A percentile compares a stretch with the other conserved stretches of the same genome.
phyloP scores from a whole-genome alignment of 768 basidiomycete genomes.

The Pholiota microspora region DNA sequence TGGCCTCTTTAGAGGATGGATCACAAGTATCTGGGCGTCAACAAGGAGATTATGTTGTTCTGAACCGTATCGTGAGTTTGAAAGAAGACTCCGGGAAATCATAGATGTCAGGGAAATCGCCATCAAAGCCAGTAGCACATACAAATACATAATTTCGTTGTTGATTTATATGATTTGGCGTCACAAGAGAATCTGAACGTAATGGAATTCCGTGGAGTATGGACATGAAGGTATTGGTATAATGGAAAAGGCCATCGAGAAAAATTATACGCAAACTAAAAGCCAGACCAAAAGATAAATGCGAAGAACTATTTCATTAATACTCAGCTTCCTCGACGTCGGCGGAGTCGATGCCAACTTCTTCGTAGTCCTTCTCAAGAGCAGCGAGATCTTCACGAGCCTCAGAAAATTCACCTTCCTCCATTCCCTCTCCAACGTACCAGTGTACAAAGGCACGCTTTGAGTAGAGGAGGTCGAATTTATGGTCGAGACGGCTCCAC shows the following conservation, averaged over 20 bases:
- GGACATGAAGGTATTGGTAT: slow-evolving; percentile 28
- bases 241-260: slow-evolving; percentile 24
- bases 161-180: too few relatives aligned
- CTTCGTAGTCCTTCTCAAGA: slow-evolving; percentile 96
- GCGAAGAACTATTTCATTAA: slow-evolving; percentile 5
- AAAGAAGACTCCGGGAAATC: slow-evolving; percentile 92
- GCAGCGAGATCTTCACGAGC: slow-evolving; percentile 99
- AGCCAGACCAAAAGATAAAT: not conserved
- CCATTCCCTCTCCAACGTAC: slow-evolving; percentile 99
- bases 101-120: too few relatives aligned
- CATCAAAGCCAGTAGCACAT: too few relatives aligned
- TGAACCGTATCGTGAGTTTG: slow-evolving; percentile 91
- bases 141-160: too few relatives aligned
- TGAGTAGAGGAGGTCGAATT: slow-evolving; percentile 97
- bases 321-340: slow-evolving; percentile 54
- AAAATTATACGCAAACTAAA: slow-evolving; percentile 9
- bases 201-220: slow-evolving; percentile 29
- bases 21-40: slow-evolving; percentile 40
- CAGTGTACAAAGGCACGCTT: slow-evolving; percentile 91
- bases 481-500: slow-evolving; percentile 88
- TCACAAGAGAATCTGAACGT: slow-evolving; percentile 11
- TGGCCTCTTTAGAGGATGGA: slow-evolving; percentile 61
- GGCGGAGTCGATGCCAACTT: slow-evolving; percentile 60
- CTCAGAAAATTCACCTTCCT: slow-evolving; percentile 99
- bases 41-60: slow-evolving; percentile 77